Evolutionary conservation across 495 filamentous ascomycete genomes (phyloP).

Genomic region (Aspergillus saccharolyticus): DNA sequence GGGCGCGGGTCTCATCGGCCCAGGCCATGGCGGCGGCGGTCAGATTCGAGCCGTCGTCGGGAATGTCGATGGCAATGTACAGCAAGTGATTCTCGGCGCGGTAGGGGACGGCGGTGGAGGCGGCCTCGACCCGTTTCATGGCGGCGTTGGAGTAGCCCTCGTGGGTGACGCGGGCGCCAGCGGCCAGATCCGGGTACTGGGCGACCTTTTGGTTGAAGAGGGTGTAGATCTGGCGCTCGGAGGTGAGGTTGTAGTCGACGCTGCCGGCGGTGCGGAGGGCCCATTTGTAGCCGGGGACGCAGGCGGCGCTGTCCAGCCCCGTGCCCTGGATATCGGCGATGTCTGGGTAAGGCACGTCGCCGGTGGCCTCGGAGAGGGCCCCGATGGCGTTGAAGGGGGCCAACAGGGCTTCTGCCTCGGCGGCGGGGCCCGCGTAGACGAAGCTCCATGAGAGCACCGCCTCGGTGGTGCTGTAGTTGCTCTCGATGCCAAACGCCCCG

Average conservation of each 20-base stretch:
- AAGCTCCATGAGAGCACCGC: constrained; percentile 2
- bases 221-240: constrained; percentile 6
- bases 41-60: too few relatives aligned
- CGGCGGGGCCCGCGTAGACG: not conserved
- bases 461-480: not conserved
- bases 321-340: not conserved
- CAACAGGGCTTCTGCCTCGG: not conserved
- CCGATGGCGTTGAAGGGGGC: constrained; percentile 4
- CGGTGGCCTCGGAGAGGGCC: not conserved
- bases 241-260: constrained; percentile 10
- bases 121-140: not conserved
- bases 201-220: not conserved
- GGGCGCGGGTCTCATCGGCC: not conserved
- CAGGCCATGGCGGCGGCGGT: not conserved
- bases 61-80: not conserved
- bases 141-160: constrained; percentile 12
- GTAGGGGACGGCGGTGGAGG: not conserved
- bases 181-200: not conserved
- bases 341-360: not conserved
- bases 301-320: not conserved
- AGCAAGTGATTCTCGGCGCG: not conserved
- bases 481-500: not conserved
- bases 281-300: not conserved
- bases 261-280: constrained; percentile 1
- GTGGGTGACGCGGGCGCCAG: not conserved